Conservation (phyloP, 352 stramenopile species). For the Phytophthora ramorum region DNA sequence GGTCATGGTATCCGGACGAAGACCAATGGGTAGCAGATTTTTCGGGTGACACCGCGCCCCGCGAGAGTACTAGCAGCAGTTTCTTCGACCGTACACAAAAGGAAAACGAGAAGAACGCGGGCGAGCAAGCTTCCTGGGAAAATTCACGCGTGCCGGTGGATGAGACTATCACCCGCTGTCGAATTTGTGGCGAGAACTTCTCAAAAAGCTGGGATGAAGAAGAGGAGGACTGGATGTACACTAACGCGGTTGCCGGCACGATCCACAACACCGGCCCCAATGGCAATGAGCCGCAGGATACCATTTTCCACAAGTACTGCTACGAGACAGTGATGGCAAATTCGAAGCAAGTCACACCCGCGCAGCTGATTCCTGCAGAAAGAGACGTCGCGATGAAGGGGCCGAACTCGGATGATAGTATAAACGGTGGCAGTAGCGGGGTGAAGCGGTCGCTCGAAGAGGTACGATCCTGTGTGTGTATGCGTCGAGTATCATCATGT, state of each 20-base stretch:
- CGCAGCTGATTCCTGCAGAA: constrained; percentile 71
- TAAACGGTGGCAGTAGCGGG: constrained; percentile 22
- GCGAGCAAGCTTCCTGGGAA: constrained; percentile 64
- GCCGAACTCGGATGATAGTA: constrained; percentile 26
- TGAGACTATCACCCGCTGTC: constrained; percentile 79
- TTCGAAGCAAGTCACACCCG: constrained; percentile 78
- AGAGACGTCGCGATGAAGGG: constrained; percentile 38
- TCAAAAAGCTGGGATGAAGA: constrained; percentile 89
- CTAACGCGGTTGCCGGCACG: constrained; percentile 80
- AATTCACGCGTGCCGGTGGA: constrained; percentile 80
- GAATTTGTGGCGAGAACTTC: constrained; percentile 88
- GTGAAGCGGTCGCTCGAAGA: constrained; percentile 69
- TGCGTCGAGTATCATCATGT: neutral
- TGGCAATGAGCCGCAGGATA: constrained; percentile 54
- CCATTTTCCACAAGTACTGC: constrained; percentile 92
- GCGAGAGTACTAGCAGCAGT: constrained; percentile 78
- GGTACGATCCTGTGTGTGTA: constrained; percentile 30
- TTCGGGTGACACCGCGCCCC: constrained; percentile 58
- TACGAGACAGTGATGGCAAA: constrained; percentile 87
- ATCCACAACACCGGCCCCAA: constrained; percentile 60
- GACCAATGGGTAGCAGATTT: constrained; percentile 85
- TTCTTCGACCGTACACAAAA: constrained; percentile 76
- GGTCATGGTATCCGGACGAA: constrained; percentile 86
- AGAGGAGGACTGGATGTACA: constrained; percentile 92
- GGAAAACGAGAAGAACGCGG: constrained; percentile 57